A percentile compares a stretch with the other conserved stretches of the same genome.
phyloP scores from a whole-genome alignment of 1,284 basidiomycete genomes.

The Rhodotorula sp. region DNA sequence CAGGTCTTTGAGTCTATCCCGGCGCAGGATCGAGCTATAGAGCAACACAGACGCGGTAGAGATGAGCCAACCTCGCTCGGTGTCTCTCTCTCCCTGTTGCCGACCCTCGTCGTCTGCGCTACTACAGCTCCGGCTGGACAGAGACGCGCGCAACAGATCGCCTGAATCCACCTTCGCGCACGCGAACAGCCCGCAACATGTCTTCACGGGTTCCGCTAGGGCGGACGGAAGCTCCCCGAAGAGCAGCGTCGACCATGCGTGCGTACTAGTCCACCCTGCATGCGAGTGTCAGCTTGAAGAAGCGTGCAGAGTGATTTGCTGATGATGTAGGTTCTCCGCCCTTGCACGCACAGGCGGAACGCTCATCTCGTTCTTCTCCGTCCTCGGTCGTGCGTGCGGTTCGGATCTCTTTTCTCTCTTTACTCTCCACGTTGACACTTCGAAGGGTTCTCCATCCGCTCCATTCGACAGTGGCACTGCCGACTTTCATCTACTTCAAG shows the following conservation, averaged over 20 bases:
- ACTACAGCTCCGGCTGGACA: neutral
- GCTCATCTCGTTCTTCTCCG: conserved; percentile 22
- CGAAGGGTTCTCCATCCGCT: accelerated
- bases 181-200: neutral
- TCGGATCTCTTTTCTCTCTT: too few species aligned
- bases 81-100: neutral
- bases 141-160: neutral
- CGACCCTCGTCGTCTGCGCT: neutral
- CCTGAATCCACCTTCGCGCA: neutral
- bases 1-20: too few species aligned
- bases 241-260: conserved; percentile 25
- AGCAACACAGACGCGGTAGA: too few species aligned
- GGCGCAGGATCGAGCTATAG: too few species aligned
- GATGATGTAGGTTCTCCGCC: neutral
- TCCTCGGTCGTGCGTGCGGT: conserved; percentile 18
- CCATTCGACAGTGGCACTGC: conserved; percentile 14
- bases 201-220: neutral
- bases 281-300: too few species aligned
- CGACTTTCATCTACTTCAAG: conserved; percentile 32
- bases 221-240: conserved; percentile 17
- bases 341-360: conserved; percentile 15
- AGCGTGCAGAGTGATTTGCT: too few species aligned
- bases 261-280: neutral
- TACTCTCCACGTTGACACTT: neutral
- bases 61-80: neutral